Base-by-base conservation (phyloP, 495 filamentous ascomycete species). In the Penicillium cosmopolitanum region DNA sequence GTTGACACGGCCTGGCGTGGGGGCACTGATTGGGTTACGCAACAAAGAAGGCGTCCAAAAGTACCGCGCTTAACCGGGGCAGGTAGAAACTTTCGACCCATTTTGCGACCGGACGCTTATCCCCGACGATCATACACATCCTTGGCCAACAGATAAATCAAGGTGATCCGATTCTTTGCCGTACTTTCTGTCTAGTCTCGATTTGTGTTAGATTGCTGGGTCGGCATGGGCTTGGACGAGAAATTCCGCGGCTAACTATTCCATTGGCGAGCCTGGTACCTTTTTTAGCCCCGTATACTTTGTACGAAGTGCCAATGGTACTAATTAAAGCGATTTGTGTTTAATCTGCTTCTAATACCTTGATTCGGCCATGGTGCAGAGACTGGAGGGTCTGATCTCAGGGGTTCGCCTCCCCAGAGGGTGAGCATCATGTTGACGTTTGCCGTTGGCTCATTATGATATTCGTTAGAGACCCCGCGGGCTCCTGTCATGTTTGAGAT, bases 361-460 rank as follows among this genome's bases (percentile, higher is more conserved):
- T 60, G 12, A 51, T 50, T 53, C 40, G 42, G 35, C 16, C 8
- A 23, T 48, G 15, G 46, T 19, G 8, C 23, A 28, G 46, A 62
- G 48, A 60, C 52, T 58, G 38, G 54, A 63, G 46, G 51, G 67
- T 66, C 65, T 64, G 65, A 70, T 64, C 65, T 68, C 67, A 70
- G 65, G 67, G 67, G 64, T 54, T 54, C 36, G 21, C 3, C 40
- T 23, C 16, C 18, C 33, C 19, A 16, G n/a, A 34, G 10, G 31
- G 43, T 36, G 31, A 11, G 3, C 21, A 12, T 36, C 23, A 18
- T 44, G 42, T 44, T 44, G 42, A 23, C 4, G 21, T 44, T 16
- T 13, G 16, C 13, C 42, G 42, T 44, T 36, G n/a, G 16, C 23
- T 21, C n/a, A 10, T 15, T 46, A 42, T 15, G 35, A 28, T 58